These are phyloP conservation scores for Limtongozyma cylindracea DNA, from an alignment of 805 yeast genomes.

Conservation along the genomic window DNA sequence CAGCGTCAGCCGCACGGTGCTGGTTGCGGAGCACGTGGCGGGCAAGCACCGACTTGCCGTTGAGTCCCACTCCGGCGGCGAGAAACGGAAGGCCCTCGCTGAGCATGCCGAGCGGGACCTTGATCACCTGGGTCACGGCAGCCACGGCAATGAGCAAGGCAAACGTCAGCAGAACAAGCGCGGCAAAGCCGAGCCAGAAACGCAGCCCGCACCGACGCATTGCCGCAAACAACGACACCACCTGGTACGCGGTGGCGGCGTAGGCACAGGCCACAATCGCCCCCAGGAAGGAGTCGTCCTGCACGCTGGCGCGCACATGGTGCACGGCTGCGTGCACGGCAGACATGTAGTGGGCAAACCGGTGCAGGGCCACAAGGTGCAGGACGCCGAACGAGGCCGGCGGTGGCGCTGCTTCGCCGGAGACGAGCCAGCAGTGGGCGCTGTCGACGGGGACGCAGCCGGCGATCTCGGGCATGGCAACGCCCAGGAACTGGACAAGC, in stretches of 20 bases:
- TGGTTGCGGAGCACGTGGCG: constrained; percentile 21
- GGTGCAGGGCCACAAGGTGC: constrained; percentile 10
- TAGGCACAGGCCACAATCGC: constrained; percentile 61
- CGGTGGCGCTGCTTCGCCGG: no score
- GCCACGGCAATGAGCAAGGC: constrained; percentile 61
- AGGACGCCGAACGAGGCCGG: constrained; percentile 5
- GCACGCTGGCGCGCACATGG: constrained; percentile 41
- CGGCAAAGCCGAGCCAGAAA: constrained; percentile 68
- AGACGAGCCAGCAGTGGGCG: no score
- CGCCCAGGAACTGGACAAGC: constrained; percentile 7
- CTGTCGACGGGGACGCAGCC: no score
- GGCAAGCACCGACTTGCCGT: constrained; percentile 57
- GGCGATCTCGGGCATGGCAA: no score
- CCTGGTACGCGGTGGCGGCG: constrained; percentile 68
- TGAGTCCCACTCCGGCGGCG: constrained; percentile 81
- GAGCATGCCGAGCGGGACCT: no score
- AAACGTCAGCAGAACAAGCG: constrained; percentile 53
- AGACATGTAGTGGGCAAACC: no score
- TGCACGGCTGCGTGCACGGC: no score
- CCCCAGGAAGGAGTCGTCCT: constrained; percentile 75
- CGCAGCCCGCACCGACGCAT: constrained; percentile 63
- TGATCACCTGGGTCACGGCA: constrained; percentile 35
- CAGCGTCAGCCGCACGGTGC: constrained; percentile 12
- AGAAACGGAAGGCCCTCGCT: constrained; percentile 87
- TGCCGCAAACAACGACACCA: constrained; percentile 46